phyloP scores from a whole-genome alignment of 257 asterid genomes.

The Linaria vulgaris region DNA sequence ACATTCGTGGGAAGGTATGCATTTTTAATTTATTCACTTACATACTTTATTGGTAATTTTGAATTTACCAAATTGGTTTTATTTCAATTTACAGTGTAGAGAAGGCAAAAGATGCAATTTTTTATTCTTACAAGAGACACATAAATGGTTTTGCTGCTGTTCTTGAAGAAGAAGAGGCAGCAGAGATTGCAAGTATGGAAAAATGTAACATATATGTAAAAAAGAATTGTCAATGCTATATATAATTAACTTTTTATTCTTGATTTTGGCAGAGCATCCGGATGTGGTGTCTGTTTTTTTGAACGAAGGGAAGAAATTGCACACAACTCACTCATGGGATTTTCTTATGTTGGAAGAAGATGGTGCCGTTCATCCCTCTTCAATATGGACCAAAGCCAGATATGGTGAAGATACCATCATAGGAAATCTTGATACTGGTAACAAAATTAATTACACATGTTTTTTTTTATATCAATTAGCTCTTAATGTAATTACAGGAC shows the following conservation, averaged over 20 bases:
- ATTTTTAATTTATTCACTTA: not conserved
- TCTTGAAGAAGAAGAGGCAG: conserved; percentile 72
- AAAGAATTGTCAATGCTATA: too few relatives aligned
- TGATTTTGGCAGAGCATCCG: conserved; percentile 68
- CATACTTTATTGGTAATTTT: not conserved
- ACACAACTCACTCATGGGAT: conserved; percentile 83
- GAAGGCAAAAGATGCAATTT: conserved; percentile 56
- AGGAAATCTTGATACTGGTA: conserved; percentile 67
- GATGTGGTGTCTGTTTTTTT: conserved; percentile 62
- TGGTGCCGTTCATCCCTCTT: conserved; percentile 34
- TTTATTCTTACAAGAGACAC: conserved; percentile 58
- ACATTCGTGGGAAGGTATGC: conserved; percentile 64
- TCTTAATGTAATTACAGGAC: too few relatives aligned
- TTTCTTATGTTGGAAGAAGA: conserved; percentile 52
- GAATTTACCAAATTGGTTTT: not conserved
- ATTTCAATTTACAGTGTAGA: conserved; percentile 35
- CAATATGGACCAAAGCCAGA: conserved; percentile 59
- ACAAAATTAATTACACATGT: not conserved
- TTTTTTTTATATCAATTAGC: too few relatives aligned
- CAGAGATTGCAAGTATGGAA: conserved; percentile 49
- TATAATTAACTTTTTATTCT: too few relatives aligned
- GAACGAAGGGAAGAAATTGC: conserved; percentile 44
- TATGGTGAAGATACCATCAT: conserved; percentile 64
- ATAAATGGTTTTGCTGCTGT: conserved; percentile 79
- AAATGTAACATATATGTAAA: too few relatives aligned